A percentile compares a stretch with the other conserved stretches of the same genome.
phyloP scores from a whole-genome alignment of 768 basidiomycete species.

The Suillus fuscotomentosus region DNA sequence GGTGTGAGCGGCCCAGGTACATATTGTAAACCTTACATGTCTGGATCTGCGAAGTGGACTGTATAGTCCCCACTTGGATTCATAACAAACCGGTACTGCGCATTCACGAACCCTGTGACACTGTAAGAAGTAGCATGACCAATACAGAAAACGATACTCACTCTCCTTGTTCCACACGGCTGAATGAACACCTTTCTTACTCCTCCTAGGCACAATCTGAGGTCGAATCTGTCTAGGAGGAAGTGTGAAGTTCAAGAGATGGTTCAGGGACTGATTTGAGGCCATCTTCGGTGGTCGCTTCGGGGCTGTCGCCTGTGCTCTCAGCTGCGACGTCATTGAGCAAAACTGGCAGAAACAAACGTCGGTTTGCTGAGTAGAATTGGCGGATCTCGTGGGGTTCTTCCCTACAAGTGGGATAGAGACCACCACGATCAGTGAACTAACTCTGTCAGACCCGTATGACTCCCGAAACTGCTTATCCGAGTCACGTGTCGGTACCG shows the following conservation, averaged over 20 bases:
- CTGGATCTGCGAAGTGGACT: constrained; percentile 95
- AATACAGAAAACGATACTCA: constrained; percentile 43
- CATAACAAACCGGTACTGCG: constrained; percentile 95
- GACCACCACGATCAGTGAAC: constrained; percentile 22
- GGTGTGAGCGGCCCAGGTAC: constrained; percentile 1
- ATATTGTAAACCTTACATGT: constrained; percentile 64
- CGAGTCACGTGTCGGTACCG: constrained; percentile 24
- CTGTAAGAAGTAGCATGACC: constrained; percentile 16
- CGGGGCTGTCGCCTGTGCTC: constrained; percentile 34
- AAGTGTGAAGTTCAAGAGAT: constrained; percentile 92
- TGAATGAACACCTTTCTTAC: constrained; percentile 61
- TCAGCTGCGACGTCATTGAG: constrained; percentile 28
- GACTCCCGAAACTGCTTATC: constrained; percentile 17
- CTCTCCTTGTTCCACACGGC: constrained; percentile 91
- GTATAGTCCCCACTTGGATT: constrained; percentile 91
- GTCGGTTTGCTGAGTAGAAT: background rate
- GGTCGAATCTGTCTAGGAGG: constrained; percentile 80
- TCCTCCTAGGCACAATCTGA: constrained; percentile 66
- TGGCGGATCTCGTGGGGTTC: constrained; percentile 28
- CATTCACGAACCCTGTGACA: constrained; percentile 83
- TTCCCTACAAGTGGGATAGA: constrained; percentile 50
- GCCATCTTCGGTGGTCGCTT: constrained; percentile 71
- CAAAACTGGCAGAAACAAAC: constrained; percentile 15
- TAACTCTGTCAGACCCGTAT: constrained; percentile 1
- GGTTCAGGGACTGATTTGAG: constrained; percentile 63